Percentiles rank a stretch among this genome's conserved stretches.
phyloP scores from a whole-genome alignment of 164 flowering plant species.

The Nymphaea thermarum region DNA sequence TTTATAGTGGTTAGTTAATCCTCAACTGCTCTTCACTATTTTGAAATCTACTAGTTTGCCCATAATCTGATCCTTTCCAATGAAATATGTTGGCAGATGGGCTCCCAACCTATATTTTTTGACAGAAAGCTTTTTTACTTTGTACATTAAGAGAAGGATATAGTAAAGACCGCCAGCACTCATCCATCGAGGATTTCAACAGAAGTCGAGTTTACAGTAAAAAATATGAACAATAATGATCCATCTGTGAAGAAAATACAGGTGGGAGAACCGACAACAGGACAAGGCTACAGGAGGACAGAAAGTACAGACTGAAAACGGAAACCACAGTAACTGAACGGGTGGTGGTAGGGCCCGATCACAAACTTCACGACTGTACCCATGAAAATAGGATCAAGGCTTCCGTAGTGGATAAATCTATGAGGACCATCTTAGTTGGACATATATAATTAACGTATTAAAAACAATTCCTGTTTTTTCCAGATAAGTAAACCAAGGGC shows the following conservation, averaged over 20 bases:
- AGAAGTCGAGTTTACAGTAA: background rate
- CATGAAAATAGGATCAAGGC: background rate
- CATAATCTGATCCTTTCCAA: too few relatives aligned
- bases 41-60: too few relatives aligned
- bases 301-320: background rate
- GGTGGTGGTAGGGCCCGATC: background rate
- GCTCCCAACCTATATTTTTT: too few relatives aligned
- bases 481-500: background rate
- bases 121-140: too few relatives aligned
- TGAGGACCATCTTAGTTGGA: background rate
- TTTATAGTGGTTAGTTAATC: too few relatives aligned
- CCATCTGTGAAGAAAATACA: background rate
- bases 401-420: background rate
- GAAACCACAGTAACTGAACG: background rate
- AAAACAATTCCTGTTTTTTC: too few relatives aligned
- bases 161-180: too few relatives aligned
- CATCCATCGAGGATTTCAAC: too few relatives aligned
- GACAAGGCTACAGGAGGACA: background rate
- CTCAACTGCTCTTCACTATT: too few relatives aligned
- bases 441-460: background rate
- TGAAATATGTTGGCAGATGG: too few relatives aligned
- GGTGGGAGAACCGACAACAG: background rate
- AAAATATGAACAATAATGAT: background rate
- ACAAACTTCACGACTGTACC: background rate
- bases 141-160: too few relatives aligned